Evolutionary conservation across 306 rosid species (phyloP).

Genomic region (Dryas alaskensis): DNA sequence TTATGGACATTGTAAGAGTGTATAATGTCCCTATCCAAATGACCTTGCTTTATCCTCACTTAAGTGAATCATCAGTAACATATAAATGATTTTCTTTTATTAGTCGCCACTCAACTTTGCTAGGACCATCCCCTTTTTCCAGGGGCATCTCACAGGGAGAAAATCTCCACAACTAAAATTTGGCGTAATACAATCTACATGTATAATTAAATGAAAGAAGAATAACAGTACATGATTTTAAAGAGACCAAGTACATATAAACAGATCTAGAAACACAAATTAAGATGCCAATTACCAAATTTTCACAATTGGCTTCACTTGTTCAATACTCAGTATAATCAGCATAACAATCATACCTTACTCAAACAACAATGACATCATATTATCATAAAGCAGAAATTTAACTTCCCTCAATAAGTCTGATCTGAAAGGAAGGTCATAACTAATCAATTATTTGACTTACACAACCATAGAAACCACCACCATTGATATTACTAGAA

Average conservation of each 20-base stretch:
- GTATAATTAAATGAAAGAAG: not conserved
- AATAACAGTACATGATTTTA: not conserved
- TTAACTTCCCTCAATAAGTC: conserved; percentile 10
- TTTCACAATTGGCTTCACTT: not conserved
- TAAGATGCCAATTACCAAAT: not conserved
- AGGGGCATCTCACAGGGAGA: not conserved
- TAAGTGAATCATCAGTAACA: conserved; percentile 4
- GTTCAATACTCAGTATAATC: not conserved
- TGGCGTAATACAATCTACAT: not conserved
- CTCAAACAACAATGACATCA: conserved; percentile 9
- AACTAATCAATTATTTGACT: not conserved
- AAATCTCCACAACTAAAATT: not conserved
- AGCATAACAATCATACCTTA: conserved; percentile 9
- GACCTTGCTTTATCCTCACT: not conserved
- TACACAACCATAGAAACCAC: not conserved
- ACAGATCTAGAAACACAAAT: not conserved
- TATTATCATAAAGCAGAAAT: conserved; percentile 3
- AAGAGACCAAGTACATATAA: not conserved
- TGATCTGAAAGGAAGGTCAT: conserved; percentile 1
- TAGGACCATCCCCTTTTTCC: not conserved
- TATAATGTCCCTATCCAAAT: not conserved
- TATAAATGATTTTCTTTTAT: not conserved
- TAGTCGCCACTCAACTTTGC: not conserved
- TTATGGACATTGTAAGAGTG: not conserved
- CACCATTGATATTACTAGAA: not conserved